Percentiles rank a stretch among this genome's conserved stretches.
phyloP scores from a whole-genome alignment of 208 protist genomes.

The Angomonas ambiguus region DNA sequence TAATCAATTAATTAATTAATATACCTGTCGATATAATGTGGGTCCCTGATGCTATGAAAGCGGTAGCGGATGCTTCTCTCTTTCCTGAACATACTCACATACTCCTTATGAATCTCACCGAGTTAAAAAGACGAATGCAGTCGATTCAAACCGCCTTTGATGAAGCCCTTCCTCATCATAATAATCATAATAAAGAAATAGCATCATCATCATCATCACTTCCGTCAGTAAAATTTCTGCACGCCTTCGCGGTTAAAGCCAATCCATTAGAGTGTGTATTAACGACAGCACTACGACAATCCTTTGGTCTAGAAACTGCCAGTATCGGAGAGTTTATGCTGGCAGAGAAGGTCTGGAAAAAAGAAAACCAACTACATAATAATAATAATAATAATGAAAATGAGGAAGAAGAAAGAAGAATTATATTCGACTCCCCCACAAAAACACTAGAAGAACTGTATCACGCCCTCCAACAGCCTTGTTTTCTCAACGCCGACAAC shows the following conservation, averaged over 20 bases:
- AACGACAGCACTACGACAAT: constrained; percentile 19
- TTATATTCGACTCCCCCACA: constrained; percentile 64
- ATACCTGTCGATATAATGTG: constrained; percentile 36
- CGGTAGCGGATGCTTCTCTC: constrained; percentile 33
- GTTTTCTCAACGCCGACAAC: constrained; percentile 75
- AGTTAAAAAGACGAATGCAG: constrained; percentile 34
- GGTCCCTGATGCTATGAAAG: constrained; percentile 33
- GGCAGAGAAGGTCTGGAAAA: constrained; percentile 25
- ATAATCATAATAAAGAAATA: constrained; percentile 5
- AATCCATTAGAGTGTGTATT: constrained; percentile 54
- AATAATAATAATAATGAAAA: constrained; percentile 3
- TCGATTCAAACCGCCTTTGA: constrained; percentile 28
- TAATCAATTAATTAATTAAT: too few species aligned
- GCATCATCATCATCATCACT: background rate
- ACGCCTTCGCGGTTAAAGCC: constrained; percentile 63
- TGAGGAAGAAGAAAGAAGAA: background rate
- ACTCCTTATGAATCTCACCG: constrained; percentile 37
- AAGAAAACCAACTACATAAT: too few species aligned
- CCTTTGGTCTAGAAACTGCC: constrained; percentile 51
- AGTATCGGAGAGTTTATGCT: constrained; percentile 64
- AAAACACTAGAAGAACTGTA: constrained; percentile 62
- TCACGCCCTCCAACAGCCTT: constrained; percentile 35
- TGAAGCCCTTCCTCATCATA: background rate
- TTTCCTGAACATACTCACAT: constrained; percentile 48
- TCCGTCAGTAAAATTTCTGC: constrained; percentile 34